These are phyloP conservation scores for Sophora flavescens DNA, from an alignment of 306 rosid species.

Conservation along the genomic window DNA sequence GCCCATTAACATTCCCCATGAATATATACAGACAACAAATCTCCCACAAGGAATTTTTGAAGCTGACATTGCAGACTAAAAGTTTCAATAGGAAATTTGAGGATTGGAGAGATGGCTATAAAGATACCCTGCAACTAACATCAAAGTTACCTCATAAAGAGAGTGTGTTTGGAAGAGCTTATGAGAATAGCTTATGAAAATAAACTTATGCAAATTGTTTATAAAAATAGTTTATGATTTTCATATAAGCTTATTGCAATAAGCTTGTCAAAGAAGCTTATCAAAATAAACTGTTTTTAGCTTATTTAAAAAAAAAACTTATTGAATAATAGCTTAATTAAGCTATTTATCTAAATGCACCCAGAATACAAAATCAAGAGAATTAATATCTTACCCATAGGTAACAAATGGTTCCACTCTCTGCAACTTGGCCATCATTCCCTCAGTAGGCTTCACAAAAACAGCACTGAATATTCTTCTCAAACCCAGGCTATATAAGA, in stretches of 20 bases:
- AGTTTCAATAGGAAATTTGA: background rate
- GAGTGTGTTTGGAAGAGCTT: no score
- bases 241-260: no score
- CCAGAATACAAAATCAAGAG: background rate
- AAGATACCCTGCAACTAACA: background rate
- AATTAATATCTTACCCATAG: conserved; percentile 57
- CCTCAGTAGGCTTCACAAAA: conserved; percentile 59
- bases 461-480: conserved; percentile 62
- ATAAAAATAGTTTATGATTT: no score
- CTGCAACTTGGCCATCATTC: conserved; percentile 56
- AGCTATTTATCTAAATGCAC: no score
- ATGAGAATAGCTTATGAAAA: no score
- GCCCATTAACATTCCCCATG: no score
- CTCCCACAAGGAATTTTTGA: background rate
- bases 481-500: conserved; percentile 55
- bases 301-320: no score
- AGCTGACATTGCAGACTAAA: background rate
- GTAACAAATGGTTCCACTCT: conserved; percentile 75
- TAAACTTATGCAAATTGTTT: no score
- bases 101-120: background rate
- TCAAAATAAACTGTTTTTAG: no score
- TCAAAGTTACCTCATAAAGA: background rate
- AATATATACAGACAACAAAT: background rate
- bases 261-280: no score
- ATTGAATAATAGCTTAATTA: no score